Conservation (phyloP, 306 rosid genomes). For the Gleditsia sinensis region DNA sequence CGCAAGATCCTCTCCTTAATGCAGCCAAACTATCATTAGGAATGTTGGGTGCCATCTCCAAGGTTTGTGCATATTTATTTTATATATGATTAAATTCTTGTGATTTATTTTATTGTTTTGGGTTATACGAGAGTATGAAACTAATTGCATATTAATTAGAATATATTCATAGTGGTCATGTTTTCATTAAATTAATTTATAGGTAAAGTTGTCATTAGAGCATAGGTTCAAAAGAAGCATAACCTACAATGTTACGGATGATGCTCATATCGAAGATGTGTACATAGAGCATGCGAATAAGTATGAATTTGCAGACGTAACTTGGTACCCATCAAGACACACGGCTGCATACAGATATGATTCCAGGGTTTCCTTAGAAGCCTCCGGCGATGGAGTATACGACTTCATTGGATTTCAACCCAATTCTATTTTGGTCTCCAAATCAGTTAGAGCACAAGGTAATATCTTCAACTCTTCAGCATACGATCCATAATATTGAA, state of each 20-base stretch:
- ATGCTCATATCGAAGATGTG: constrained; percentile 46
- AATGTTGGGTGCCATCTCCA: constrained; percentile 70
- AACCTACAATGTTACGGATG: constrained; percentile 54
- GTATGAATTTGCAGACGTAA: constrained; percentile 71
- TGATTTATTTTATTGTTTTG: neutral
- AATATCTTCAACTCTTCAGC: neutral
- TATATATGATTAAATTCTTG: no score
- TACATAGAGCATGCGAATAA: constrained; percentile 57
- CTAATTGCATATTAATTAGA: neutral
- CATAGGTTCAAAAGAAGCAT: constrained; percentile 71
- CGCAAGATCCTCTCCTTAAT: constrained; percentile 43
- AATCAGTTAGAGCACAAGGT: constrained; percentile 64
- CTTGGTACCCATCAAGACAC: constrained; percentile 74
- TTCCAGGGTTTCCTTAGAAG: constrained; percentile 52
- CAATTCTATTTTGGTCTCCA: constrained; percentile 47
- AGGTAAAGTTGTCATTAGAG: constrained; percentile 71
- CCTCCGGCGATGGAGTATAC: constrained; percentile 52
- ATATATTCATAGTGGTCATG: neutral
- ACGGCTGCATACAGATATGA: constrained; percentile 71
- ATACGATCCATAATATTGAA: neutral
- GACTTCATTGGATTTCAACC: constrained; percentile 79
- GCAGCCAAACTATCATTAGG: constrained; percentile 76
- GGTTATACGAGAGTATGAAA: neutral
- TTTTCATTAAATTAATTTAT: neutral
- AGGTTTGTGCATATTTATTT: constrained; percentile 49